Percentiles rank a stretch among this genome's conserved stretches.
Conservation (phyloP, 2,329 filamentous ascomycete genomes). For the Arthrobotrys pseudoclavata region DNA sequence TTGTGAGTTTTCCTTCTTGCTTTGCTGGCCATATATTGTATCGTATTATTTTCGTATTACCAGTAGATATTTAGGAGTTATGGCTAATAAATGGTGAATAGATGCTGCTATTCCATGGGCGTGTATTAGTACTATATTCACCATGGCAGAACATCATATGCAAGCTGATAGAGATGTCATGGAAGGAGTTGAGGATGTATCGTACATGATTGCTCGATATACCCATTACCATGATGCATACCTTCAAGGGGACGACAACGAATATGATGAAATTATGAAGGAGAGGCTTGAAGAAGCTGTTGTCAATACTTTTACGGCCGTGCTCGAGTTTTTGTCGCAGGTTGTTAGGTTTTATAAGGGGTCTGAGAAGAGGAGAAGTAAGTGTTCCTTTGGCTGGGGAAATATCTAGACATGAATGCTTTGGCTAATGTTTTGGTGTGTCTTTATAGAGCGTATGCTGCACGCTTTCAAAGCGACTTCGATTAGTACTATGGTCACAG, state of each 20-base stretch:
- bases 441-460: constrained; percentile 35
- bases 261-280: constrained; percentile 44
- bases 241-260: constrained; percentile 28
- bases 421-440: constrained; percentile 1
- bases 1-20: constrained; percentile 19
- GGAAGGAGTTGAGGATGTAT: constrained; percentile 41
- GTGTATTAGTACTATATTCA: constrained; percentile 39
- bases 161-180: constrained; percentile 45
- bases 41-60: too few relatives aligned
- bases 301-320: constrained; percentile 38
- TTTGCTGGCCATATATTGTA: neutral
- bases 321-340: constrained; percentile 34
- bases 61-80: too few relatives aligned
- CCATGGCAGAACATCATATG: constrained; percentile 45
- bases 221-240: constrained; percentile 42
- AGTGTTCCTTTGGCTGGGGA: too few relatives aligned
- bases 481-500: constrained; percentile 33
- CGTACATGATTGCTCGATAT: constrained; percentile 46
- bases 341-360: constrained; percentile 45
- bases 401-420: too few relatives aligned
- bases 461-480: constrained; percentile 40
- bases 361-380: too few relatives aligned
- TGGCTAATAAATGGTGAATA: neutral
- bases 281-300: constrained; percentile 36
- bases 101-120: constrained; percentile 46